Conservation (phyloP, 805 yeast genomes). For the Kluyveromyces lactis region DNA sequence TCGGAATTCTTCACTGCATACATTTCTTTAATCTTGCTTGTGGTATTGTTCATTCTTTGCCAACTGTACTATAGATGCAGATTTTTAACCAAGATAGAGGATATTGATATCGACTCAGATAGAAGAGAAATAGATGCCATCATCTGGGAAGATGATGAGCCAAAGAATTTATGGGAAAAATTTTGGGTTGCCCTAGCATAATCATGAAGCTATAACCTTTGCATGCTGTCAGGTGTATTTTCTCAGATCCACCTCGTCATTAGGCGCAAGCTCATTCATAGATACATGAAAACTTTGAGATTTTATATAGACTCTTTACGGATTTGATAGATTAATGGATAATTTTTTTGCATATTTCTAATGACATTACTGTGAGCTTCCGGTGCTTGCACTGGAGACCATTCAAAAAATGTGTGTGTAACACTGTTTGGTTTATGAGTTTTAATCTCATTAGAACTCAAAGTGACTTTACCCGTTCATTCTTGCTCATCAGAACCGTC, state of each 20-base stretch:
- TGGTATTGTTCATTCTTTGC: conserved; percentile 42
- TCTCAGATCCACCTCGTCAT: background rate
- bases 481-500: too few relatives aligned
- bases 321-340: background rate
- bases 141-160: conserved; percentile 45
- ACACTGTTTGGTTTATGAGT: too few relatives aligned
- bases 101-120: conserved; percentile 58
- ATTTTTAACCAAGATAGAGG: conserved; percentile 40
- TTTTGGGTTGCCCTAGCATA: conserved; percentile 36
- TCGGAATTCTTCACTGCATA: conserved; percentile 56
- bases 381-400: too few relatives aligned
- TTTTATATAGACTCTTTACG: background rate
- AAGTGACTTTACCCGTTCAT: too few relatives aligned
- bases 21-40: conserved; percentile 50
- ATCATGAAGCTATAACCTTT: background rate
- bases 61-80: conserved; percentile 42
- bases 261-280: too few relatives aligned
- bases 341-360: too few relatives aligned
- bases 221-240: background rate
- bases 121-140: conserved; percentile 51
- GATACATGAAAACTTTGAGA: too few relatives aligned
- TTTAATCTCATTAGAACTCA: too few relatives aligned
- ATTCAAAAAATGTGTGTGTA: too few relatives aligned
- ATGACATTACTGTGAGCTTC: too few relatives aligned
- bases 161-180: conserved; percentile 45